Percentiles rank a stretch among this genome's conserved stretches.
Conservation (phyloP, 2,329 filamentous ascomycete genomes). For the Aspergillus latus region DNA sequence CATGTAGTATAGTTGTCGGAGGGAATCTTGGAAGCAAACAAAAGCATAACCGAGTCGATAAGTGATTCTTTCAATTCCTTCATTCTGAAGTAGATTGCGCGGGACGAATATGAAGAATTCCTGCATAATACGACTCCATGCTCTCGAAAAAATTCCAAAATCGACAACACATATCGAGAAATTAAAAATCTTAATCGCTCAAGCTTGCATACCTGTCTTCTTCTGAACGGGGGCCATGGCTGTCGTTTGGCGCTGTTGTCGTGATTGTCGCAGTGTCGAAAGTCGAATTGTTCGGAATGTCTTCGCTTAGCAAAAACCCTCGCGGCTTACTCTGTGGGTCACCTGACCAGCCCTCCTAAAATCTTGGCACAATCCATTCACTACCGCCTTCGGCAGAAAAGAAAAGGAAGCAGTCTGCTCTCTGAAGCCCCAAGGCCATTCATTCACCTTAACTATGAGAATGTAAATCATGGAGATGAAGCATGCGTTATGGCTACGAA, state of each 20-base stretch:
- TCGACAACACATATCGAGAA: conserved; percentile 39
- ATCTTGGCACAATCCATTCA: conserved; percentile 1
- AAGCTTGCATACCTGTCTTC: conserved; percentile 46
- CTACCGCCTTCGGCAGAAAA: conserved; percentile 10
- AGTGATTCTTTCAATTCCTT: neutral
- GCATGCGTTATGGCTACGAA: conserved; percentile 30
- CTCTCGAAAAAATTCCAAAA: conserved; percentile 24
- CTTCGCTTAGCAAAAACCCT: conserved; percentile 45
- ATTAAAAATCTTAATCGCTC: conserved; percentile 16
- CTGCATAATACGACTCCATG: conserved; percentile 14
- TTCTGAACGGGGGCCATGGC: conserved; percentile 49
- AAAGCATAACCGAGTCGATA: neutral
- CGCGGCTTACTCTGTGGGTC: conserved; percentile 37
- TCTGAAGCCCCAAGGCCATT: neutral
- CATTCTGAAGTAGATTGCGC: neutral
- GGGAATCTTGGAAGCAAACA: neutral
- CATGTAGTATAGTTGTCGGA: neutral
- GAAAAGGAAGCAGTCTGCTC: conserved; percentile 1
- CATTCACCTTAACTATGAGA: neutral
- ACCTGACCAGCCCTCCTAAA: conserved; percentile 31
- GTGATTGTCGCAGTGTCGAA: conserved; percentile 46
- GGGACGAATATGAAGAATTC: conserved; percentile 4
- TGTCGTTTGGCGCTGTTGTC: conserved; percentile 46
- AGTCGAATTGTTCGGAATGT: conserved; percentile 40
- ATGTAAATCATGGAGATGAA: neutral